Evolutionary conservation across 768 basidiomycete genomes (phyloP), one percentile per base, ranked within the genome.

Genomic region (Suillus sp.): DNA sequence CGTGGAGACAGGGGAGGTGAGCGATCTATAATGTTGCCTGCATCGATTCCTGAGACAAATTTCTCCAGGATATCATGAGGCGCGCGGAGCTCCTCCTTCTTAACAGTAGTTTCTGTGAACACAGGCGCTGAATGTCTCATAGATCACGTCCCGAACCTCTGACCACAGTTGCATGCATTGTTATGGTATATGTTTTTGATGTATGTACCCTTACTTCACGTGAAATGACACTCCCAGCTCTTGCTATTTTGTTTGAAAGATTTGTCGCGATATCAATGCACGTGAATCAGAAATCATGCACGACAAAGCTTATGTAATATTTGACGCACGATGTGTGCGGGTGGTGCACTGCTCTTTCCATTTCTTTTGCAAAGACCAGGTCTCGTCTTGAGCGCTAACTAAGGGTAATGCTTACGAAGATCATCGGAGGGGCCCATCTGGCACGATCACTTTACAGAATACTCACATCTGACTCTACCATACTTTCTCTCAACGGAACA

Each of bases 1-100:
- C 76, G 79, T 32, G 69, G 79, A 7, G 51, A 53, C 20, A 68
- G 60, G 77, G 76, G 57, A 67, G 65, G 66, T 62, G 40, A 61
- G 59, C 32, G 35, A 59, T 20, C 10, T 16, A n/a, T 14, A 13
- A n/a, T 30, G 35, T 30, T 6, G 8, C 25, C 11, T 10, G 38
- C 42, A 18, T 50, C 14, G 11, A 34, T 32, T 65, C 47, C 37
- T 64, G 38, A 60, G 11, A 51, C 50, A 34, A 56, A 54, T 11
- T 20, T 35, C 32, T 34, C 51, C 43, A 73, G 74, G 65, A 7
- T 58, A 65, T 20, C 73, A 68, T 30, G 73, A 74, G 54, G 18
- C 65, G 55, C 74, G 61, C 43, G 63, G 61, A 54, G 65, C 20
- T 22, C 59, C 66, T 35, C 71, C 71, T 61, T 61, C 59, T 27